These are phyloP conservation scores for Zelopaecilomyces penicillatus DNA, from an alignment of 2,329 filamentous ascomycete genomes.

Conservation along the genomic window DNA sequence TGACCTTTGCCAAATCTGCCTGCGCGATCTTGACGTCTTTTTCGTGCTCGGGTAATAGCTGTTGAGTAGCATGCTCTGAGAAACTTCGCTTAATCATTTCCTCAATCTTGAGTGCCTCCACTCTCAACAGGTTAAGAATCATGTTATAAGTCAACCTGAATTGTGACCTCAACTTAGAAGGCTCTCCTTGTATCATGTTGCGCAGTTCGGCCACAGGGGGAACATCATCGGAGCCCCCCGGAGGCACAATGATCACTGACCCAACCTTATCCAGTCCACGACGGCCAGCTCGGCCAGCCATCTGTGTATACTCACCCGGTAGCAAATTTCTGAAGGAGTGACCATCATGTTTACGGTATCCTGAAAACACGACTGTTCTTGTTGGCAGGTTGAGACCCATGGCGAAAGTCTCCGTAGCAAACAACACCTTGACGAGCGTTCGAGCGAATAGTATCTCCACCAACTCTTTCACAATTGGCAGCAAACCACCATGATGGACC, in stretches of 20 bases:
- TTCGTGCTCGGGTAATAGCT: conserved; percentile 87
- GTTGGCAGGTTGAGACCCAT: conserved; percentile 97
- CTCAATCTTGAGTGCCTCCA: conserved; percentile 95
- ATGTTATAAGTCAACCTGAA: conserved; percentile 99
- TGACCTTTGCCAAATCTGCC: conserved; percentile 82
- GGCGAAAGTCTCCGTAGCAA: conserved; percentile 96
- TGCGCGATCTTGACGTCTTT: conserved; percentile 89
- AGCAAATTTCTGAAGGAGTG: conserved; percentile 83
- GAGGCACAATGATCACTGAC: conserved; percentile 86
- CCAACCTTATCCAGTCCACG: conserved; percentile 89
- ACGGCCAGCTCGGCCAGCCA: conserved; percentile 90
- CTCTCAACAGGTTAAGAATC: conserved; percentile 90
- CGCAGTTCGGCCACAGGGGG: conserved; percentile 75
- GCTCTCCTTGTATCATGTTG: conserved; percentile 93
- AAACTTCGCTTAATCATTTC: conserved; percentile 99
- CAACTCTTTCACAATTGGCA: conserved; percentile 96
- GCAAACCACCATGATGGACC: conserved; percentile 87
- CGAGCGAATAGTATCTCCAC: conserved; percentile 95
- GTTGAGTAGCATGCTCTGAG: conserved; percentile 95
- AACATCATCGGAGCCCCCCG: conserved; percentile 72
- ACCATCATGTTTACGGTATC: conserved; percentile 92
- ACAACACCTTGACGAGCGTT: conserved; percentile 91
- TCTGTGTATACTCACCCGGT: conserved; percentile 95
- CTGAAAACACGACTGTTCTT: conserved; percentile 93
- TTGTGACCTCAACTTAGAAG: conserved; percentile 89